Percentiles rank a stretch among this genome's conserved stretches.
Conservation (phyloP, 768 basidiomycete species). For the Exsudoporus frostii region DNA sequence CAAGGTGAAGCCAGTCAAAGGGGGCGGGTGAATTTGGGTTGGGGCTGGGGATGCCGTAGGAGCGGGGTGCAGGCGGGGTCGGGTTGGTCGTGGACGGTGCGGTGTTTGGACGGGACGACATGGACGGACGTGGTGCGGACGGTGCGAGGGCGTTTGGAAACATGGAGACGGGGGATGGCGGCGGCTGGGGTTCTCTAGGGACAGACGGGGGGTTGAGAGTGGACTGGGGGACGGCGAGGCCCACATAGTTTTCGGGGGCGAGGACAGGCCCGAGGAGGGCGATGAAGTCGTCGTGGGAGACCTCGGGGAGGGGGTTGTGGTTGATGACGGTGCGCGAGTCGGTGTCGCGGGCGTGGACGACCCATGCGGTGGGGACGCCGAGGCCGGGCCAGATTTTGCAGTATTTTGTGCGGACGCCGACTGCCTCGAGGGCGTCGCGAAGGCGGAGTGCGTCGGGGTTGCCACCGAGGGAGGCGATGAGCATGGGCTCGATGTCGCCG, state of each 20-base stretch:
- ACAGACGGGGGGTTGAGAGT: constrained; percentile 20
- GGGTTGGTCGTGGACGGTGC: constrained; percentile 26
- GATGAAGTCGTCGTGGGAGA: constrained; percentile 85
- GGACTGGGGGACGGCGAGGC: constrained; percentile 17
- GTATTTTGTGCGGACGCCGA: constrained; percentile 67
- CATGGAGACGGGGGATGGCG: constrained; percentile 29
- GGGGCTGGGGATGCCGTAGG: constrained; percentile 27
- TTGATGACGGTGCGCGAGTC: constrained; percentile 71
- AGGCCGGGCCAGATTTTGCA: constrained; percentile 71
- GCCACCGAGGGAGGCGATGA: constrained; percentile 73
- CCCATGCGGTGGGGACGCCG: constrained; percentile 80
- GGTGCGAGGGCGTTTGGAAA: constrained; percentile 23
- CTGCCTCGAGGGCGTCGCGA: constrained; percentile 58
- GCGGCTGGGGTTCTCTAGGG: constrained; percentile 20
- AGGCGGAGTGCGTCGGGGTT: constrained; percentile 67
- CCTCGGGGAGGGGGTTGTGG: constrained; percentile 83
- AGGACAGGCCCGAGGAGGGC: constrained; percentile 75
- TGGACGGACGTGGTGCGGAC: constrained; percentile 33
- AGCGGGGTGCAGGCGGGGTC: not conserved
- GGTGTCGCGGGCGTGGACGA: constrained; percentile 69
- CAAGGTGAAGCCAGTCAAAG: constrained; percentile 86
- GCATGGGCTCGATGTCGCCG: constrained; percentile 44
- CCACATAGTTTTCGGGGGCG: constrained; percentile 74
- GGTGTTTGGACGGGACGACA: constrained; percentile 33
- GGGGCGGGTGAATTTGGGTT: constrained; percentile 67